Evolutionary conservation across 2,329 filamentous ascomycete species (phyloP), one percentile per base, ranked within the genome.

Genomic region (Tolypocladium ovalisporum): DNA sequence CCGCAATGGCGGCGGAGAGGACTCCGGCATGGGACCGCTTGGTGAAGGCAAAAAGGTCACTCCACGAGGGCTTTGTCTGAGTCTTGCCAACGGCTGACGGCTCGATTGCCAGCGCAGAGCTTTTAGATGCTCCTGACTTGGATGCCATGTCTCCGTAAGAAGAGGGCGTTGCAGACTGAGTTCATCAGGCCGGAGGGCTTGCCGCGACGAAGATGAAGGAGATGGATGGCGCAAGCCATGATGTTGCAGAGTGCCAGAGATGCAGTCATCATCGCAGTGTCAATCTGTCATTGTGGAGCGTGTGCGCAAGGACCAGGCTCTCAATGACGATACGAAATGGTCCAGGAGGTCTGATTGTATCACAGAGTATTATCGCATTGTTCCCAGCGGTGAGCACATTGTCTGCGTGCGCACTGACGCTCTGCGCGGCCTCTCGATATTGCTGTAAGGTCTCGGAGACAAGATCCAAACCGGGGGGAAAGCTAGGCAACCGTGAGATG

Each of bases 41-140:
- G 0, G 86, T 88, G 69, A 95, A 96, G 47, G 75, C 74, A 68
- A 96, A 93, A 4, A 97, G 77, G 52, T 76, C 69, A 35, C 59
- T 68, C 70, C 71, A 75, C 27, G 68, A 68, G 19, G 67, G 61
- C 19, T 61, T 65, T 2, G 47, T 6, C 8, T 52, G 39, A 8
- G 29, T n/a, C 15, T 52, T 13, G 29, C 5, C 54, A 17, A 34
- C 32, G 8, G 17, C 37, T 29, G 40, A 24, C 17, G 34, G 13
- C 39, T 47, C 27, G 27, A 15, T 15, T 19, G 19, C 19, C 3
- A 29, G 8, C 35, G 47, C 19, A n/a, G 29, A 9, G 22, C 8
- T n/a, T 4, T 5, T 22, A 4, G 29, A 34, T 15, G 27, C 29
- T 10, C 19, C 29, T 15, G 29, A 52, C 10, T n/a, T 12, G 10